phyloP scores from a whole-genome alignment of 495 filamentous ascomycete species.

The Schizothecium vesticola region DNA sequence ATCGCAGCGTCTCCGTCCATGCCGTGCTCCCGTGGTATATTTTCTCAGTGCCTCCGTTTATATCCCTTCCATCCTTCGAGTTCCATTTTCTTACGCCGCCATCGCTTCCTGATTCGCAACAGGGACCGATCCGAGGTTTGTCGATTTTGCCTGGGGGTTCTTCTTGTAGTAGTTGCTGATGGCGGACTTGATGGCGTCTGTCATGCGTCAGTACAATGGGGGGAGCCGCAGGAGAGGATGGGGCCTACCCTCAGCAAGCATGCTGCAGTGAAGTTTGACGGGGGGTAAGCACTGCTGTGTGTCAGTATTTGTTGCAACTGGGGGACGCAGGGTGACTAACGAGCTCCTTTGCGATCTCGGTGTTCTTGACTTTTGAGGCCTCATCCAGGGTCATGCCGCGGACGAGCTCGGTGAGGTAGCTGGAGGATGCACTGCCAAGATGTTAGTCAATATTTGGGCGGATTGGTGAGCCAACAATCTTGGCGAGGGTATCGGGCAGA shows the following conservation, averaged over 20 bases:
- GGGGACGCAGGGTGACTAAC: constrained; percentile 3
- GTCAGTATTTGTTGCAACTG: background rate
- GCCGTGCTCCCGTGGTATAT: background rate
- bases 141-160: constrained; percentile 69
- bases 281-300: constrained; percentile 66
- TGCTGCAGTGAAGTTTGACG: constrained; percentile 97
- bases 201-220: background rate
- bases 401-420: constrained; percentile 88
- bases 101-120: constrained; percentile 26
- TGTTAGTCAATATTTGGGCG: constrained; percentile 7
- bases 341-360: constrained; percentile 94
- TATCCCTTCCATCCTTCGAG: background rate
- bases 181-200: constrained; percentile 93
- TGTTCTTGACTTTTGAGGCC: constrained; percentile 86
- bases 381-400: constrained; percentile 95
- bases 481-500: background rate
- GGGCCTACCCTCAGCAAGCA: constrained; percentile 75
- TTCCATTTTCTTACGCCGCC: constrained; percentile 9
- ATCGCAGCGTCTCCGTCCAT: background rate
- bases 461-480: background rate
- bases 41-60: background rate
- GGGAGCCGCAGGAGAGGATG: background rate
- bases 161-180: constrained; percentile 97
- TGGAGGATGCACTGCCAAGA: constrained; percentile 43
- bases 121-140: constrained; percentile 66